Evolutionary conservation across 148 eudicot species (phyloP), one percentile per base, ranked within the genome.

Genomic region (Cornus suecica): DNA sequence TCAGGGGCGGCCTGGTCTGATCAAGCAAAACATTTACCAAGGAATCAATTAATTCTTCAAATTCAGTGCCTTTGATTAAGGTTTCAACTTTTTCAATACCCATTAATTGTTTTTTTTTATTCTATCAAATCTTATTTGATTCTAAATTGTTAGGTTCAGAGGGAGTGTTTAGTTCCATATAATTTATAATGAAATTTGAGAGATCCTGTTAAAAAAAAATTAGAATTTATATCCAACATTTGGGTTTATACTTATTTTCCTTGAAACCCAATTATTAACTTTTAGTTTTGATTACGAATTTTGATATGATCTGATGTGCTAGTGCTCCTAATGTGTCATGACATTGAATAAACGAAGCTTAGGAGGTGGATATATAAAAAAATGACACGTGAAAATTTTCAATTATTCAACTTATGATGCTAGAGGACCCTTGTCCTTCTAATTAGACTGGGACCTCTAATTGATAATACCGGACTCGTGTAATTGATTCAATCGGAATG

Each of bases 21-120:
- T 58, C 62, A 20, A 58, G n/a, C n/a, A 20, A 22, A 22, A 0
- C 4, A 22, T 37, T 37, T 6, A 37, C 1, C 1, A n/a, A 14
- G 18, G n/a, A 2, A 14, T 58, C n/a, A 14, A 14, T 58, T 58
- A 2, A 20, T 58, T 56, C 5, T 56, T 58, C 2, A 54, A 54
- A 15, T n/a, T 22, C 25, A 1, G 10, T 10, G 42, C 42, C 27
- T 37, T 20, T 10, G 1, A 23, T 23, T 81, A 95, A 92, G 99
- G 99, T 95, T 69, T 66, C 56, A 9, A 62, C 69, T 51, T 64
- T n/a, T n/a, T 29, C 6, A 58, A 58, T 18, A 58, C 24, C 20
- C 25, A 58, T 58, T 0, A 20, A 54, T n/a, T n/a, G n/a, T n/a
- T n/a, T n/a, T n/a, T n/a, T n/a, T n/a, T n/a, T n/a, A n/a, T 66